phyloP scores from a whole-genome alignment of 805 yeast genomes.

The Priceomyces medius region DNA sequence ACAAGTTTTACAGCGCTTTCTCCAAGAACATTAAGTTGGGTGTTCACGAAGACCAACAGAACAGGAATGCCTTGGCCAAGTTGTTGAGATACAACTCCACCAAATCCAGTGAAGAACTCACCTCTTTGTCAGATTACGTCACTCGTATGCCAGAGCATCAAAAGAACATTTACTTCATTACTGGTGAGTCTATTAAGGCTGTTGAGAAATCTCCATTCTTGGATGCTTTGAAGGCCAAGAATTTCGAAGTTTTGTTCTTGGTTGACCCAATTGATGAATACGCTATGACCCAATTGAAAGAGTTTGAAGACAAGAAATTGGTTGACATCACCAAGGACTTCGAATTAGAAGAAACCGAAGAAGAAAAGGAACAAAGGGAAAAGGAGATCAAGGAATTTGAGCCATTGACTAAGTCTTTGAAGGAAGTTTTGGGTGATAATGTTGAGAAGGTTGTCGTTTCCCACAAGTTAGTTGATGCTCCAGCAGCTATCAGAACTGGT shows the following conservation, averaged over 20 bases:
- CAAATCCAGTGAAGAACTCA: constrained; percentile 89
- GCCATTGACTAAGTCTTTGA: constrained; percentile 90
- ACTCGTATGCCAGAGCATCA: constrained; percentile 99
- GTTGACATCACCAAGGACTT: constrained; percentile 99
- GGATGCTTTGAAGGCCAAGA: constrained; percentile 97
- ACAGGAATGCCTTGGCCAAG: constrained; percentile 94
- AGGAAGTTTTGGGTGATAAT: constrained; percentile 96
- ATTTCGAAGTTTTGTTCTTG: constrained; percentile 95
- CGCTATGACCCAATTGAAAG: constrained; percentile 99
- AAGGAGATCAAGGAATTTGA: constrained; percentile 89
- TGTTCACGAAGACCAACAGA: constrained; percentile 97
- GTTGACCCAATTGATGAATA: constrained; percentile 99
- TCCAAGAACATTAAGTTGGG: constrained; percentile 98
- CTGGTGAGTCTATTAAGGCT: constrained; percentile 97
- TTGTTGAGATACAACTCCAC: constrained; percentile 96
- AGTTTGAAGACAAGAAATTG: constrained; percentile 98
- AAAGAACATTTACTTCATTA: constrained; percentile 98
- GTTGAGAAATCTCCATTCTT: constrained; percentile 99
- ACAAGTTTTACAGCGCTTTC: constrained; percentile 97
- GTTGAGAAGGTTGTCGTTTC: constrained; percentile 99
- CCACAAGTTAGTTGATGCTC: constrained; percentile 95
- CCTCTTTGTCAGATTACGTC: constrained; percentile 94
- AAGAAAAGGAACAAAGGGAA: constrained; percentile 94
- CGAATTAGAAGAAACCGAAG: constrained; percentile 97
- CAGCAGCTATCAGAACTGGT: constrained; percentile 99